Conservation (phyloP, 371 early-diverging fungal species). For the Zopfochytrium polystomum region DNA sequence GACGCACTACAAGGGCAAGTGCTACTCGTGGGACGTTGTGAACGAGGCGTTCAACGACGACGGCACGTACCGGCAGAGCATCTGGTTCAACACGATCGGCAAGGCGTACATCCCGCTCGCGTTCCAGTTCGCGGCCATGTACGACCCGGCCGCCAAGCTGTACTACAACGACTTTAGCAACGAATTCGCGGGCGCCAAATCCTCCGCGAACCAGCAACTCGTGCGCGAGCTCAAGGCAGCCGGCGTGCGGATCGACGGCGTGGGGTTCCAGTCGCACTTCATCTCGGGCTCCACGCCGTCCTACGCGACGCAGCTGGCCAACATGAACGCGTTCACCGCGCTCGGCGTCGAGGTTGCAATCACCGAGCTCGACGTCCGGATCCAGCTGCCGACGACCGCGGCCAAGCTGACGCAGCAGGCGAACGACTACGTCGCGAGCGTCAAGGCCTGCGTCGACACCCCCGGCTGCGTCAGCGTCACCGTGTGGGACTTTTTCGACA, state of each 20-base stretch:
- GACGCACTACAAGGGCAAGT: slow-evolving; percentile 16
- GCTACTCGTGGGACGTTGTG: slow-evolving; percentile 20
- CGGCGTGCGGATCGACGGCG: slow-evolving; percentile 24
- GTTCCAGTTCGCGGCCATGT: slow-evolving; percentile 19
- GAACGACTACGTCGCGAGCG: slow-evolving; percentile 19
- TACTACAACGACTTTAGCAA: slow-evolving; percentile 5
- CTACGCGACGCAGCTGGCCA: not conserved
- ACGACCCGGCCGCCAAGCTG: slow-evolving; percentile 21
- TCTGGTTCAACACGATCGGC: slow-evolving; percentile 8
- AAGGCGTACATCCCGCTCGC: slow-evolving; percentile 12
- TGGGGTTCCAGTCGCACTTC: slow-evolving; percentile 13
- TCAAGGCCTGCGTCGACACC: slow-evolving; percentile 17
- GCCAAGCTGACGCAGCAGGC: not conserved
- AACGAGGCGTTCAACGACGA: slow-evolving; percentile 24
- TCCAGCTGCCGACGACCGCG: not conserved
- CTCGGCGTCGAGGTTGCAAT: slow-evolving; percentile 20
- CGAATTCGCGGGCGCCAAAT: slow-evolving; percentile 8
- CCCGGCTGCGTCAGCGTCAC: slow-evolving; percentile 5
- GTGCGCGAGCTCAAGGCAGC: slow-evolving; percentile 6
- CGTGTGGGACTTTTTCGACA: slow-evolving; percentile 8
- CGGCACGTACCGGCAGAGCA: slow-evolving; percentile 12
- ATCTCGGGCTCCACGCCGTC: slow-evolving; percentile 3
- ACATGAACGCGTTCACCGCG: slow-evolving; percentile 7
- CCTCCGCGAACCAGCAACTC: not conserved
- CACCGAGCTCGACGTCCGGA: slow-evolving; percentile 23